phyloP scores from a whole-genome alignment of 805 yeast genomes.

The Saturnispora galanensis region DNA sequence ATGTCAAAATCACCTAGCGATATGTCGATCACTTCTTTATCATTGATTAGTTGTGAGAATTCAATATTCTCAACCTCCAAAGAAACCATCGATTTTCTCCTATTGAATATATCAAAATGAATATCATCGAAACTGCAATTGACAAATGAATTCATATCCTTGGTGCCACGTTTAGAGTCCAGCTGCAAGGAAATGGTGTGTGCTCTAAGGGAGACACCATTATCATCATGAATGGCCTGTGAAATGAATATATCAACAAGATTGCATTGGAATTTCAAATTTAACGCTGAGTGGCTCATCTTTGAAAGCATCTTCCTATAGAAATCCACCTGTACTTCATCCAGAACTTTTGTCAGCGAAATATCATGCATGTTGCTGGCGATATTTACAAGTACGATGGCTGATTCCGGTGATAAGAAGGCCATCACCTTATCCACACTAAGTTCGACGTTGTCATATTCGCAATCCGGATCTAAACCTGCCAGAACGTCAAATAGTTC shows the following conservation, averaged over 20 bases:
- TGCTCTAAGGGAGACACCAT: conserved; percentile 3
- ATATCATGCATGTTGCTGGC: conserved; percentile 31
- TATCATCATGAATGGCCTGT: neutral
- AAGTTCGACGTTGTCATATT: conserved; percentile 45
- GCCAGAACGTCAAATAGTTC: conserved; percentile 8
- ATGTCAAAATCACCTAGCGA: conserved; percentile 1
- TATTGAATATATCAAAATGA: conserved; percentile 2
- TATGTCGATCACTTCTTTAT: neutral
- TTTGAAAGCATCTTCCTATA: conserved; percentile 24
- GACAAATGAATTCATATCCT: conserved; percentile 30
- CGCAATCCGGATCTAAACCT: conserved; percentile 31
- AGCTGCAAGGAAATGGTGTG: conserved; percentile 1
- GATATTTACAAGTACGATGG: conserved; percentile 18
- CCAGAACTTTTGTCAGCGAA: conserved; percentile 44
- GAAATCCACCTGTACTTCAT: conserved; percentile 52
- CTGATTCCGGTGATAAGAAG: conserved; percentile 33
- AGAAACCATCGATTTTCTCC: conserved; percentile 1
- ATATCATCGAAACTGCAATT: neutral
- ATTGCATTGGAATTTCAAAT: conserved; percentile 2
- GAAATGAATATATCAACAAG: conserved; percentile 5
- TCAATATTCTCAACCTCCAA: conserved; percentile 1
- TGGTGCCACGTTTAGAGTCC: conserved; percentile 27
- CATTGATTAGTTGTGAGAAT: neutral
- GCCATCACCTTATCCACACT: conserved; percentile 44
- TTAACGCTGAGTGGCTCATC: conserved; percentile 22